These are phyloP conservation scores for Penicillium manginii DNA, from an alignment of 495 filamentous ascomycete species.

Conservation along the genomic window DNA sequence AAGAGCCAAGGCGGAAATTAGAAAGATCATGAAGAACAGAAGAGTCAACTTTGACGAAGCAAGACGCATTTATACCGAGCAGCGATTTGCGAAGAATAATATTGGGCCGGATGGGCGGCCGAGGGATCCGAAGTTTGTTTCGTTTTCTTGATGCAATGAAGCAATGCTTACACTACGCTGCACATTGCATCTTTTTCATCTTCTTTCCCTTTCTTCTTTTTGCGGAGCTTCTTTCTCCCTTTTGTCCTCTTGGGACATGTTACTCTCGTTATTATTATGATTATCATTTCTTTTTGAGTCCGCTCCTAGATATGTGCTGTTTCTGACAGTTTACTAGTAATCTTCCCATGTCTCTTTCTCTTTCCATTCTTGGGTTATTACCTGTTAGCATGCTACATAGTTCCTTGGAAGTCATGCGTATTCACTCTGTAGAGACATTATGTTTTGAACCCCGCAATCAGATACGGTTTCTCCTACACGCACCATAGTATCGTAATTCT, in stretches of 20 bases:
- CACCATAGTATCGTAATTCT: not conserved
- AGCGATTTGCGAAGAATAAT: constrained; percentile 79
- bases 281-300: too few relatives aligned
- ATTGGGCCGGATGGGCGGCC: constrained; percentile 89
- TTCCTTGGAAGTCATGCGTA: too few relatives aligned
- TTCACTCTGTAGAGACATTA: too few relatives aligned
- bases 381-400: too few relatives aligned
- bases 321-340: too few relatives aligned
- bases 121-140: constrained; percentile 92
- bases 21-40: constrained; percentile 83
- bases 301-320: too few relatives aligned
- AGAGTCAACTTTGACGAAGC: constrained; percentile 88
- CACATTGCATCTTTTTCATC: constrained; percentile 4
- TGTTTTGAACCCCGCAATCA: not conserved
- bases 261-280: not conserved
- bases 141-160: constrained; percentile 71
- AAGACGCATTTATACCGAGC: constrained; percentile 78
- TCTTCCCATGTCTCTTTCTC: too few relatives aligned
- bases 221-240: not conserved
- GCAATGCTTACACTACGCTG: not conserved
- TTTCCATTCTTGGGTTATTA: too few relatives aligned
- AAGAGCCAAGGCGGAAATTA: constrained; percentile 74
- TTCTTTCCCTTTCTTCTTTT: not conserved
- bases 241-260: not conserved
- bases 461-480: not conserved